Percentiles rank a stretch among this genome's conserved stretches.
Conservation (phyloP, 345 rosid genomes). For the Linum usitatissimum region DNA sequence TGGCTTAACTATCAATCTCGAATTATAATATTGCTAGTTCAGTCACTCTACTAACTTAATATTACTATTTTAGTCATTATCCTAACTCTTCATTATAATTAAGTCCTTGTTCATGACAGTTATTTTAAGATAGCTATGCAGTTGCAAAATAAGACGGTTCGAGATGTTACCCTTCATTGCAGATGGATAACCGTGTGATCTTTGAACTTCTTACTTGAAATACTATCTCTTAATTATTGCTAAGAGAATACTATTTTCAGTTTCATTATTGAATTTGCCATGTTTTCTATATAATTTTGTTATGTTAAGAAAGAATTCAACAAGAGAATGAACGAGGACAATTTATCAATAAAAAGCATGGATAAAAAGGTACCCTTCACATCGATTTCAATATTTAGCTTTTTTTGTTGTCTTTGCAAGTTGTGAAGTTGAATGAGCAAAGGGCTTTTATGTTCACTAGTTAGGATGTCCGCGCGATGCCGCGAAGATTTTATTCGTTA, state of each 20-base stretch:
- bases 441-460: too few species aligned
- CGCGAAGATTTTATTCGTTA: too few species aligned
- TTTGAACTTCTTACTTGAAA: background rate
- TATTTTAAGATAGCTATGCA: conserved; percentile 76
- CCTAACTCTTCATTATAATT: too few species aligned
- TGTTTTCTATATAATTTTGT: conserved; percentile 1
- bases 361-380: conserved; percentile 55
- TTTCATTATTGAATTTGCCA: conserved; percentile 5
- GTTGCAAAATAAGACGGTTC: conserved; percentile 62
- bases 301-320: conserved; percentile 51
- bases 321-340: conserved; percentile 77
- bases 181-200: conserved; percentile 73
- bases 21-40: too few species aligned
- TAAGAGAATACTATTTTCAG: background rate
- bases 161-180: conserved; percentile 77
- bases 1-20: too few species aligned
- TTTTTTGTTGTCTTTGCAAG: background rate
- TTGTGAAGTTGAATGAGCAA: background rate
- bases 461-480: too few species aligned
- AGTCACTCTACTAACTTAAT: too few species aligned
- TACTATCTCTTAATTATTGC: background rate
- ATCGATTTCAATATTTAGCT: background rate
- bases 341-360: conserved; percentile 61
- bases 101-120: too few species aligned
- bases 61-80: too few species aligned